A percentile compares a stretch with the other conserved stretches of the same genome.
These are phyloP conservation scores for Paraconiothyrium brasiliense DNA, from an alignment of 2,329 filamentous ascomycete genomes.

Conservation along the genomic window DNA sequence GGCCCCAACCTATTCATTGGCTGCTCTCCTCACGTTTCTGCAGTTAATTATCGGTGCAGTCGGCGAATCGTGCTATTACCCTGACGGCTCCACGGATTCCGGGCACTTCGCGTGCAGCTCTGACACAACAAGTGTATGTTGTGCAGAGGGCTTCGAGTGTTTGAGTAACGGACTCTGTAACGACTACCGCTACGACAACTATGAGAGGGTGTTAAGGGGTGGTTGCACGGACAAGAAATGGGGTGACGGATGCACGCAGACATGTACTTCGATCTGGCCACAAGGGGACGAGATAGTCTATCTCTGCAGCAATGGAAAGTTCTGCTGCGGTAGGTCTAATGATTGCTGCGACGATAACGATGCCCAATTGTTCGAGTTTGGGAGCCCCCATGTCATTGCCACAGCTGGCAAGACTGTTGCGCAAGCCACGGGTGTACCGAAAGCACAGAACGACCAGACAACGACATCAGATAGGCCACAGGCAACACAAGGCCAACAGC, in stretches of 20 bases:
- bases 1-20: neutral
- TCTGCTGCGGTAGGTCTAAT: slow-evolving; percentile 28
- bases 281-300: slow-evolving; percentile 30
- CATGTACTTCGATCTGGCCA: slow-evolving; percentile 26
- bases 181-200: slow-evolving; percentile 29
- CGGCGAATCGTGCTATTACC: slow-evolving; percentile 27
- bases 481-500: neutral
- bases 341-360: slow-evolving; percentile 19
- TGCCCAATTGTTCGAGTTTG: slow-evolving; percentile 18
- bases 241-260: slow-evolving; percentile 20
- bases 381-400: slow-evolving; percentile 22
- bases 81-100: slow-evolving; percentile 25
- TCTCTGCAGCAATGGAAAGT: slow-evolving; percentile 27
- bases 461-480: neutral
- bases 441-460: neutral
- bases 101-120: slow-evolving; percentile 21
- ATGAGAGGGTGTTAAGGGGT: slow-evolving; percentile 25
- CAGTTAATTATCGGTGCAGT: slow-evolving; percentile 6
- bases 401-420: slow-evolving; percentile 19
- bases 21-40: slow-evolving; percentile 4
- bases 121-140: slow-evolving; percentile 24
- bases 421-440: slow-evolving; percentile 1
- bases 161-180: slow-evolving; percentile 32
- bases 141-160: slow-evolving; percentile 27
- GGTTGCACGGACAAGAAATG: slow-evolving; percentile 30